Conservation (phyloP, 768 basidiomycete species). For the Crassisporium funariophilum region DNA sequence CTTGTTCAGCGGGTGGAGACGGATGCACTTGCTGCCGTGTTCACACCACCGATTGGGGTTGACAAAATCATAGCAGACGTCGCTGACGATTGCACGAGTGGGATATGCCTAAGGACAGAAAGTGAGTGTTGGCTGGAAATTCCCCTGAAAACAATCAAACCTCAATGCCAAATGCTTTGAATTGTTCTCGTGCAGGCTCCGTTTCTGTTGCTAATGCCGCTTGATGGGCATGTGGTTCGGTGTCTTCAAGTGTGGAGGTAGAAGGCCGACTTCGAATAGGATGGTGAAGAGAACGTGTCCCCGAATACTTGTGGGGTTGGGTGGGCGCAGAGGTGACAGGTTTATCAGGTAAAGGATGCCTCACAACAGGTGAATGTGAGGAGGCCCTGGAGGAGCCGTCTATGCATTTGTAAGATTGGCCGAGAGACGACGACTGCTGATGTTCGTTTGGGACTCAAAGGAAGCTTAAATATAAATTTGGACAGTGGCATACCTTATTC, state of each 20-base stretch:
- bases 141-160: constrained; percentile 8
- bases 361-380: too few relatives aligned
- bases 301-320: too few relatives aligned
- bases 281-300: too few relatives aligned
- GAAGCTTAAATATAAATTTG: not conserved
- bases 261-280: not conserved
- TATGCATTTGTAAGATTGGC: constrained; percentile 13
- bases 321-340: too few relatives aligned
- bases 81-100: constrained; percentile 25
- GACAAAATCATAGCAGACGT: constrained; percentile 36
- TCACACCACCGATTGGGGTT: constrained; percentile 19
- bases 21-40: constrained; percentile 20
- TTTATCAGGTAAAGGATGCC: too few relatives aligned
- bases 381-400: constrained; percentile 16
- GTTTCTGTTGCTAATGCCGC: not conserved
- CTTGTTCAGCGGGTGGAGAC: constrained; percentile 32
- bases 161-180: constrained; percentile 26
- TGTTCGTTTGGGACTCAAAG: not conserved
- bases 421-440: not conserved
- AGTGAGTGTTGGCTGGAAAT: not conserved
- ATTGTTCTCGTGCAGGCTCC: constrained; percentile 8
- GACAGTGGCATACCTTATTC: constrained; percentile 13
- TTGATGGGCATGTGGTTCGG: not conserved
- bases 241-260: not conserved
- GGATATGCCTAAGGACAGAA: constrained; percentile 25